Evolutionary conservation across 495 filamentous ascomycete genomes (phyloP), one percentile per base, ranked within the genome.

Genomic region (Neurospora intermedia): DNA sequence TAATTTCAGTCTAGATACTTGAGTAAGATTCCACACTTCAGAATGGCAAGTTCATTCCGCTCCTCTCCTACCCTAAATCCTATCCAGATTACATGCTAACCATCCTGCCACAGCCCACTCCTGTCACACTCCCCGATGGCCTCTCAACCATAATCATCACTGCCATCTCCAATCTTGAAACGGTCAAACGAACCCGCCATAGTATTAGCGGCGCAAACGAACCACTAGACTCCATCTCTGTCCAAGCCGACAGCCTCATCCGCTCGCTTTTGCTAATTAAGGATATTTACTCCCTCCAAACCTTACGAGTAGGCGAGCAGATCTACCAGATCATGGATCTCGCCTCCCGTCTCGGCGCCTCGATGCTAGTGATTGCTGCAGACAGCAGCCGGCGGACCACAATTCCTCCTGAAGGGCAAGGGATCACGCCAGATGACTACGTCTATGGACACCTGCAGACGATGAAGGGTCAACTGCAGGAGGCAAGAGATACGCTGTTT

Each of bases 281-380:
- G 31, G 54, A 70, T 9, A 39, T 41, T 10, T 31, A 8, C 27
- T 16, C 18, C 11, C 69, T 78, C 9, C 75, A 76, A 39, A 72
- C 76, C 4, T 6, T 48, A 6, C 73, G 54, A n/a, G 69, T 76
- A 27, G 43, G 38, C n/a, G 69, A 59, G 10, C 62, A 71, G 2
- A 43, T 69, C 8, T 39, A 35, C 27, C 42, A 20, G 2, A 43
- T 78, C 46, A 72, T 72, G 73, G 43, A 70, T 18, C 23, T 74
- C 2, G 69, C 70, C 5, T 59, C 72, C 27, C 59, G 62, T 6
- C 40, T 73, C 20, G 43, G 27, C 0, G 69, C 27, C 3, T 70
- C 69, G 42, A 70, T 78, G 75, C 15, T 71, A 70, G 69, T 73
- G 27, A 75, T 76, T 43, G 77, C 46, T 3, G 77, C 77, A 11